phyloP scores from a whole-genome alignment of 108 stramenopile genomes.

The Cylindrotheca fusiformis region DNA sequence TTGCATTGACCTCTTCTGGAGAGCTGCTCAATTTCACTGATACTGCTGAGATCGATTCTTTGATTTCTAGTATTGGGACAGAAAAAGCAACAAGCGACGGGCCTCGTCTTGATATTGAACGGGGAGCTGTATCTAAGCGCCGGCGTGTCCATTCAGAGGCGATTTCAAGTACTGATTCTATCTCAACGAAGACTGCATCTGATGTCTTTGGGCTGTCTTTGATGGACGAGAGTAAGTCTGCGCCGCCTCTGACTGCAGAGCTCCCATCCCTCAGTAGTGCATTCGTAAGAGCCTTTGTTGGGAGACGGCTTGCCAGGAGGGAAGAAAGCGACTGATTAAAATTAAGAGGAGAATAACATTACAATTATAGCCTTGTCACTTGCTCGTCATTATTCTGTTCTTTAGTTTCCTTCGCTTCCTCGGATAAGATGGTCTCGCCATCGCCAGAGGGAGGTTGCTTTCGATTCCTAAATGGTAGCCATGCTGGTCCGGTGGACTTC shows the following conservation, averaged over 20 bases:
- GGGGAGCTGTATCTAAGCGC: constrained; percentile 13
- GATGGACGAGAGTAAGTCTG: constrained; percentile 12
- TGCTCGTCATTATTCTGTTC: too few relatives aligned
- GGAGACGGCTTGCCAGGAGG: constrained; percentile 35
- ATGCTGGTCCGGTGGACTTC: too few relatives aligned
- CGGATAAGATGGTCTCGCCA: too few relatives aligned
- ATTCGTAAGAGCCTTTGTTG: constrained; percentile 56
- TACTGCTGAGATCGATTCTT: not conserved
- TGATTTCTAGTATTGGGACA: not conserved
- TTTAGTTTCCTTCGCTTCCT: too few relatives aligned
- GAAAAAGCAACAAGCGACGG: not conserved
- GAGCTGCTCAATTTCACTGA: constrained; percentile 10
- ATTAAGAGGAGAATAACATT: too few relatives aligned
- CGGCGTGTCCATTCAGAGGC: constrained; percentile 26
- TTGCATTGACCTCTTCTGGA: constrained; percentile 19
- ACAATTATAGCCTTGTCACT: too few relatives aligned
- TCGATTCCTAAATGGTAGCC: too few relatives aligned
- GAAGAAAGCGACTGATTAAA: too few relatives aligned
- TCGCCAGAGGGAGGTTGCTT: too few relatives aligned
- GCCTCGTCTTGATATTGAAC: constrained; percentile 14
- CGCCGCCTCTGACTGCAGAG: constrained; percentile 36
- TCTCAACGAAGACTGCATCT: constrained; percentile 35
- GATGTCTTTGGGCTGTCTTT: constrained; percentile 14
- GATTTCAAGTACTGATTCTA: constrained; percentile 6
- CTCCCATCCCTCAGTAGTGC: constrained; percentile 57